Evolutionary conservation across 345 rosid species (phyloP), one percentile per base, ranked within the genome.

Genomic region (Kandelia obovata): DNA sequence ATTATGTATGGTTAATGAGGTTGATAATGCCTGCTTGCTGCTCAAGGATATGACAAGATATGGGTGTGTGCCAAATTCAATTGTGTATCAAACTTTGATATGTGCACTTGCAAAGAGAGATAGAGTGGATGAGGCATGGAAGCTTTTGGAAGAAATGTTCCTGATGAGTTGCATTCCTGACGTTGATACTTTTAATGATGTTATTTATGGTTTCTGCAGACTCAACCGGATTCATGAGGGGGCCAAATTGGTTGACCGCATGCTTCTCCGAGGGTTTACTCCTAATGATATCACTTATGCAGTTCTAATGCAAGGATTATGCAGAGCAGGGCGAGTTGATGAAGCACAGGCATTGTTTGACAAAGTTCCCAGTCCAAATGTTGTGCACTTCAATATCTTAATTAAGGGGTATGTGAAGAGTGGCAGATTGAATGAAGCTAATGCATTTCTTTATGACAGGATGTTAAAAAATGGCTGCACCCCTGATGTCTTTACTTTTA

Each of bases 41-140:
- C 88, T 89, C 28, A 88, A 84, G 76, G 97, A 94, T 64, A 91
- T 89, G 96, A 86, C 87, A 0, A 88, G 79, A 74, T 81, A 94
- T 73, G 96, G 97, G 60, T 94, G 98, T 28, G 95, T 86, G 20
- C 97, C 96, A 0, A 89, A 86, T 80, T 87, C 97, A 0, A 65
- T 82, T 39, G 83, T 94, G 64, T 94, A 91, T 75, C 90, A 87
- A 76, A 87, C 90, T 62, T 81, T 94, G 57, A 94, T 91, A 65
- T 91, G 88, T 72, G 89, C 96, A 1, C 78, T 91, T 69, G 83
- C 88, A 0, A 84, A 87, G 83, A 74, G 79, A 53, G 78, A 80
- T 56, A 76, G 92, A 79, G 87, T 91, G 62, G 78, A 86, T 58
- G 97, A 94, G 52, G 85, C 92, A 6, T 71, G 82, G 74, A 87